Conservation (phyloP, 305 asterid species). For the Solanum hybrid region DNA sequence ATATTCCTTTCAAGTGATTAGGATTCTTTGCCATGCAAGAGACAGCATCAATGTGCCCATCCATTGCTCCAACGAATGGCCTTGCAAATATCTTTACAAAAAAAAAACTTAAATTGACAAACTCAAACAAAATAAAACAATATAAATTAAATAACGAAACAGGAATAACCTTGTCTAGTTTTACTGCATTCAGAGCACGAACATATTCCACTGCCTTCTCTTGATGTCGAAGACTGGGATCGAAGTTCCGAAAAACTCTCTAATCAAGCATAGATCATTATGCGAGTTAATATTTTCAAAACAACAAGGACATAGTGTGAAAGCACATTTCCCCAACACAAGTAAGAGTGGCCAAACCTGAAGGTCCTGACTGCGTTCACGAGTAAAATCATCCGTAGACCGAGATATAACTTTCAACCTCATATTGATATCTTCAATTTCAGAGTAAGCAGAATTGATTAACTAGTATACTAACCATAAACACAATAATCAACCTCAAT, state of each 20-base stretch:
- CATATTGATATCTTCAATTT: conserved; percentile 26
- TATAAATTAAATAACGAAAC: neutral
- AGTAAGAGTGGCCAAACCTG: conserved; percentile 37
- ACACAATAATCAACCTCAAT: neutral
- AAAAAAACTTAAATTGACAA: neutral
- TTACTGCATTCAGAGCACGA: conserved; percentile 91
- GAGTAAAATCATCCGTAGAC: conserved; percentile 78
- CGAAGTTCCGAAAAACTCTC: conserved; percentile 84
- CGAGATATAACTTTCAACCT: conserved; percentile 79
- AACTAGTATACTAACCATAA: neutral
- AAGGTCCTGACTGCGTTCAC: conserved; percentile 93
- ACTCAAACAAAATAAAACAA: neutral
- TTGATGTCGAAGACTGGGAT: conserved; percentile 72
- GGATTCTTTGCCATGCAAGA: conserved; percentile 90
- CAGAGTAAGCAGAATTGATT: neutral
- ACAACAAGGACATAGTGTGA: neutral
- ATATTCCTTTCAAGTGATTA: conserved; percentile 60
- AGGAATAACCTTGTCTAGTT: conserved; percentile 62
- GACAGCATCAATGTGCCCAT: conserved; percentile 83
- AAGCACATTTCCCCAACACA: neutral
- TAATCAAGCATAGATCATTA: conserved; percentile 15
- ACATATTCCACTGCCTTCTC: conserved; percentile 87
- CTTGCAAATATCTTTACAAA: conserved; percentile 59
- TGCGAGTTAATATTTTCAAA: neutral
- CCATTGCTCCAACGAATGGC: conserved; percentile 93